Conservation (phyloP, 179 eudicot species). For the Beta lomatogona region DNA sequence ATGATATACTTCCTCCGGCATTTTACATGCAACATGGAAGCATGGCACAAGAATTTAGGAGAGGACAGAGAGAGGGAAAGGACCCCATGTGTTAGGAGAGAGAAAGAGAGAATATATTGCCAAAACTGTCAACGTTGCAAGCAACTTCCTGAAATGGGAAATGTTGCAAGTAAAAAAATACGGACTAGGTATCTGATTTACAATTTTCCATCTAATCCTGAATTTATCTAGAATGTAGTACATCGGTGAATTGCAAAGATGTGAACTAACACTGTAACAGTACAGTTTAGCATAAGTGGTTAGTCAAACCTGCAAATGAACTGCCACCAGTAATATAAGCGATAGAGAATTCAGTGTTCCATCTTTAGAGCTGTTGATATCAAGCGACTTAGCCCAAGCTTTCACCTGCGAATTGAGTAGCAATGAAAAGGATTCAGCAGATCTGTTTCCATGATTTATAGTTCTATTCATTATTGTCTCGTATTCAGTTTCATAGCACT, state of each 20-base stretch:
- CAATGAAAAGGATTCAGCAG: conserved; percentile 16
- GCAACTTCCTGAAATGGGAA: too few species aligned
- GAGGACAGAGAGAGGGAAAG: too few species aligned
- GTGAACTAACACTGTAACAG: neutral
- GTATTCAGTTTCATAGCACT: neutral
- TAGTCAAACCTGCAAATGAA: conserved; percentile 82
- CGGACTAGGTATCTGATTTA: neutral
- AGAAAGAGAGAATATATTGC: too few species aligned
- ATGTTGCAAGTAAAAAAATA: too few species aligned
- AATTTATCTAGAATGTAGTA: neutral
- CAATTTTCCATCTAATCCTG: neutral
- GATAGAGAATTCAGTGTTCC: conserved; percentile 86
- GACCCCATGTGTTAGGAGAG: too few species aligned
- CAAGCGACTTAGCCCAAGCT: conserved; percentile 86
- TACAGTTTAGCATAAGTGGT: neutral
- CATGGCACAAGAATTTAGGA: too few species aligned
- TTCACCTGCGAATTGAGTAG: conserved; percentile 59
- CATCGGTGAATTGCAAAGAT: neutral
- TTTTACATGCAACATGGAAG: too few species aligned
- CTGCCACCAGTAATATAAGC: conserved; percentile 75
- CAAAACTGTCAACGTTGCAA: too few species aligned
- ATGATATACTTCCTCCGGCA: neutral
- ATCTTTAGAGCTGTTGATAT: conserved; percentile 83
- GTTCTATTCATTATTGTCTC: neutral
- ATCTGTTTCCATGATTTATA: neutral